Percentiles rank a stretch among this genome's conserved stretches.
These are phyloP conservation scores for Diaporthe citrichinensis DNA, from an alignment of 2,329 filamentous ascomycete genomes.

Conservation along the genomic window DNA sequence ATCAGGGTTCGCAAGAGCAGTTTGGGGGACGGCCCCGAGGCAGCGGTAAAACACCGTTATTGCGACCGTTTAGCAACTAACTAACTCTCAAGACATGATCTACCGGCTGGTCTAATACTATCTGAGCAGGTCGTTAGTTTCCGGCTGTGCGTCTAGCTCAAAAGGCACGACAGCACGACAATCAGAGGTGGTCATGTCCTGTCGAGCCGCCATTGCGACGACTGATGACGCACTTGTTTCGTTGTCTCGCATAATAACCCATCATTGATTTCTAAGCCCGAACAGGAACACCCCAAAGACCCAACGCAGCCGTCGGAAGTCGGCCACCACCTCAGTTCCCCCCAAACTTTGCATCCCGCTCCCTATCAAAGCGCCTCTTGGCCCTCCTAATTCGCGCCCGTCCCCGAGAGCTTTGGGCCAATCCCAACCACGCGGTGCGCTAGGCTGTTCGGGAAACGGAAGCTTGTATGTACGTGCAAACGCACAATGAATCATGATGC, in stretches of 20 bases:
- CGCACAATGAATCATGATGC: slow-evolving; percentile 35
- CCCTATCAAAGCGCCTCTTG: background rate
- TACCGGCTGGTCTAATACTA: background rate
- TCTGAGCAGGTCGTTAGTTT: background rate
- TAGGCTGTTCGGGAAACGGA: slow-evolving; percentile 18
- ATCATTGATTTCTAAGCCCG: slow-evolving; percentile 31
- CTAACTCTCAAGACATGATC: background rate
- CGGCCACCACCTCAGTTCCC: background rate
- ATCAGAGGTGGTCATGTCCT: background rate
- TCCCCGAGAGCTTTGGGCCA: background rate
- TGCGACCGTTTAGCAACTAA: background rate
- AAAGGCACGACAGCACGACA: background rate
- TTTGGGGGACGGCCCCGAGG: background rate
- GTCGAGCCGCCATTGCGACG: slow-evolving; percentile 5
- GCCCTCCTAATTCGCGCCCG: background rate
- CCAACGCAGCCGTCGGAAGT: slow-evolving; percentile 4
- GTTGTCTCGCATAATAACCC: slow-evolving; percentile 14
- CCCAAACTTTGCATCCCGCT: background rate
- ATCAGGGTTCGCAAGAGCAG: slow-evolving; percentile 1
- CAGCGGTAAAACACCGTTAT: slow-evolving; percentile 9
- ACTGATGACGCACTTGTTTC: slow-evolving; percentile 35
- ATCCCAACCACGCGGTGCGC: slow-evolving; percentile 19
- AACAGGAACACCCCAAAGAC: background rate
- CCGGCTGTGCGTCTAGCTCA: too few relatives aligned
- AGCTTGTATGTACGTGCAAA: background rate